These are phyloP conservation scores for Angomonas ambiguus DNA, from an alignment of 208 protist genomes.

Conservation along the genomic window DNA sequence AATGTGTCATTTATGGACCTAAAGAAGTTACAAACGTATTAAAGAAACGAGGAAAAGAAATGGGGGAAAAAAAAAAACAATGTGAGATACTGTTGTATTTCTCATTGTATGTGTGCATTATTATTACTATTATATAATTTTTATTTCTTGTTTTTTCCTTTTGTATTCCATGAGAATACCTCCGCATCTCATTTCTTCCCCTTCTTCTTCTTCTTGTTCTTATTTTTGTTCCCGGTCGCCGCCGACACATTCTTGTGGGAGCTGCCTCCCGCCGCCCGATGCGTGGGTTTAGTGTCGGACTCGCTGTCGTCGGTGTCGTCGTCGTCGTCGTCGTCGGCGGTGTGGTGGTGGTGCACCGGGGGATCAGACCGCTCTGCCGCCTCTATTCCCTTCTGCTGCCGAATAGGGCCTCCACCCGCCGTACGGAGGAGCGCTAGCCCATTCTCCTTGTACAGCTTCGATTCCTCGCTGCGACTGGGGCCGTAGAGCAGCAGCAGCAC, in stretches of 20 bases:
- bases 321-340: slow-evolving; percentile 34
- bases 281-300: background rate
- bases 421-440: slow-evolving; percentile 37
- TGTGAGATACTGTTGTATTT: no score
- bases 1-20: background rate
- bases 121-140: background rate
- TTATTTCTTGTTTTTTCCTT: background rate
- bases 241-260: background rate
- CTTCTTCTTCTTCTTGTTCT: background rate
- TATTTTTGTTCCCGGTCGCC: no score
- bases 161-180: no score
- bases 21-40: background rate
- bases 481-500: slow-evolving; percentile 68
- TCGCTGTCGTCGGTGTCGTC: slow-evolving; percentile 10
- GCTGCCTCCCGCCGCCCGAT: no score
- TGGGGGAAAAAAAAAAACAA: slow-evolving; percentile 12
- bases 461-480: slow-evolving; percentile 53
- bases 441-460: slow-evolving; percentile 37
- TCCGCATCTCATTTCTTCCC: no score
- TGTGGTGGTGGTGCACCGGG: slow-evolving; percentile 17
- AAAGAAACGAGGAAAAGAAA: background rate
- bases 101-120: background rate
- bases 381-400: background rate
- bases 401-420: no score
- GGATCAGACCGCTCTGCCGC: background rate